Percentiles rank a stretch among this genome's conserved stretches.
Conservation (phyloP, 805 yeast genomes). For the Scheffersomyces ergatensis region DNA sequence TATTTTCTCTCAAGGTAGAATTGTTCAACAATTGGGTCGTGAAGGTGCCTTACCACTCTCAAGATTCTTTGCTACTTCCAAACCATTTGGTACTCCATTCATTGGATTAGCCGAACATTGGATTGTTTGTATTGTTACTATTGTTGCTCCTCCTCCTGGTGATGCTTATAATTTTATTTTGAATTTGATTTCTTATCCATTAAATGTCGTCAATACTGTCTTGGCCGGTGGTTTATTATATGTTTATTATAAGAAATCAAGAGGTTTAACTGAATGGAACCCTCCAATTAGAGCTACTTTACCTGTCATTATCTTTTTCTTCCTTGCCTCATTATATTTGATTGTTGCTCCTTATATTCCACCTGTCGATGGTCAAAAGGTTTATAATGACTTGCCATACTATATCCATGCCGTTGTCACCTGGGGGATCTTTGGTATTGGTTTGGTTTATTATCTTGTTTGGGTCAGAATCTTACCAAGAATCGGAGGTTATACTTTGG, state of each 20-base stretch:
- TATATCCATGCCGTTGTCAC: constrained; percentile 82
- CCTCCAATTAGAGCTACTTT: constrained; percentile 70
- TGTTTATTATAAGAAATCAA: constrained; percentile 49
- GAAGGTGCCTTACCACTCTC: constrained; percentile 80
- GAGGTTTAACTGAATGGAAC: constrained; percentile 58
- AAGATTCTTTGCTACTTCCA: constrained; percentile 63
- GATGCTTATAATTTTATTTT: constrained; percentile 82
- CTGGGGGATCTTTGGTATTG: constrained; percentile 69
- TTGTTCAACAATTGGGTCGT: constrained; percentile 76
- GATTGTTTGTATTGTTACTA: constrained; percentile 68
- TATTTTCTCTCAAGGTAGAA: constrained; percentile 78
- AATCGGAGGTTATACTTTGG: constrained; percentile 50
- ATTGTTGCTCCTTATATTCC: constrained; percentile 79
- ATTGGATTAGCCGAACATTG: constrained; percentile 76
- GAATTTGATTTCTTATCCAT: constrained; percentile 78
- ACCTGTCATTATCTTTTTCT: constrained; percentile 63
- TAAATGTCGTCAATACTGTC: constrained; percentile 68
- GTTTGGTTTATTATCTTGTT: constrained; percentile 62
- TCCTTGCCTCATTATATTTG: constrained; percentile 62
- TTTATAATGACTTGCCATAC: constrained; percentile 70
- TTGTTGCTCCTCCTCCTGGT: constrained; percentile 77
- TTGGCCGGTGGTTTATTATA: constrained; percentile 64
- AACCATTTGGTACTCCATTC: constrained; percentile 71
- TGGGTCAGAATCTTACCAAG: constrained; percentile 62
- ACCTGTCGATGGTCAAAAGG: constrained; percentile 63